Base-by-base conservation (phyloP, 345 rosid genomes). In the Populus alba region DNA sequence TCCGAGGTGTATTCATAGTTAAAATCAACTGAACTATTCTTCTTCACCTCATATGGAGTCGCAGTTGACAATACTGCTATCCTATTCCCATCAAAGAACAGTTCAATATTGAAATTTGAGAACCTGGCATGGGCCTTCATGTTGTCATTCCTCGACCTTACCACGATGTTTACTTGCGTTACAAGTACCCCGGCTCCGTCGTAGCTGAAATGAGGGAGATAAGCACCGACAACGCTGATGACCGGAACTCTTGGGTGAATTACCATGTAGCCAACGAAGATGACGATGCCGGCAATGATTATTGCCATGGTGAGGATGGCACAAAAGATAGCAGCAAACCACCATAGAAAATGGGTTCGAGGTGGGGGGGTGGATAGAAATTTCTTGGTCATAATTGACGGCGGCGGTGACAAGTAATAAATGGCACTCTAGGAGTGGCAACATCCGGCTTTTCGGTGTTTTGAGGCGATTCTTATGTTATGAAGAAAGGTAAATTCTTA, bases 161-260 rank as follows among this genome's bases (percentile, higher is more conserved):
- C 72, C 49, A 85, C 75, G 29, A 97, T 81, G 72, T 79, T 89
- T 25, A 90, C 66, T 71, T 94, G 97, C 31, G 92, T 90, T 31
- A 90, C 87, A 7, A 97, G 86, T 1, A 84, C 35, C 6, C 92
- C 97, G 0, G 84, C 53, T 33, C 23, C 67, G 66, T 83, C 82
- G 45, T 88, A 85, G 75, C 78, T 86, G 20, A 94, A 80, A 22
- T 38, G 27, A 80, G 91, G 85, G 31, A 97, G 91, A 66, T 78
- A 86, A 31, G 97, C 99, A 3, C 68, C 62, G 2, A 73, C n/a
- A 25, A 94, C 94, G 27, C 89, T 86, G 47, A 97, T 80, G 78
- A 87, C 78, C 1, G 98, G 99, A 29, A 92, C 81, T 38, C 97
- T 80, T 0, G 99, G 99, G 71, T 92, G 98, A 67, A 94, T 85